Evolutionary conservation across 192 early-diverging fungal species (phyloP).

Genomic region (Physocladia obscura): DNA sequence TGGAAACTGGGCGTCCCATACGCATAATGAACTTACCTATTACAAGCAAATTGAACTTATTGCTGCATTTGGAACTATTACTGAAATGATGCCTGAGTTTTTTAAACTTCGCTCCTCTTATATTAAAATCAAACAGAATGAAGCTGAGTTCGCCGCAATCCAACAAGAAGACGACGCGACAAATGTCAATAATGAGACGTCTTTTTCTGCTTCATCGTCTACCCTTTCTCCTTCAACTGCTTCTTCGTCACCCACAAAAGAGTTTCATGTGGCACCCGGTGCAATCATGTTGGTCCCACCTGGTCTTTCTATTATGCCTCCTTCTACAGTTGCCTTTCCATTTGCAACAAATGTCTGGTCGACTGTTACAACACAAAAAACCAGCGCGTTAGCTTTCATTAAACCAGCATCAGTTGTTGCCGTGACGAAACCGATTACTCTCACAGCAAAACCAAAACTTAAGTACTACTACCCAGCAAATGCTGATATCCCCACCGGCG

Average conservation of each 20-base stretch:
- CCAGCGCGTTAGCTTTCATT: background rate
- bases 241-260: too few species aligned
- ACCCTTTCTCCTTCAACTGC: background rate
- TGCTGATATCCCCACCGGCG: background rate
- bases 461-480: too few species aligned
- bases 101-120: background rate
- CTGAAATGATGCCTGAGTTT: background rate
- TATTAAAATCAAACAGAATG: background rate
- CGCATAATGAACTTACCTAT: background rate
- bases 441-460: background rate
- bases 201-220: background rate
- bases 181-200: background rate
- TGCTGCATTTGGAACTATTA: background rate
- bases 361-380: background rate
- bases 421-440: background rate
- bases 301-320: background rate
- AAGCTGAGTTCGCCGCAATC: background rate
- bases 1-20: background rate
- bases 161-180: background rate
- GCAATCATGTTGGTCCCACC: background rate
- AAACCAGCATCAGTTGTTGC: background rate
- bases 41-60: background rate
- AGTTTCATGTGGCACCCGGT: too few species aligned
- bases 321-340: background rate
- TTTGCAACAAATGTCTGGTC: background rate